phyloP scores from a whole-genome alignment of 2,329 filamentous ascomycete species.

The Talaromyces islandicus region DNA sequence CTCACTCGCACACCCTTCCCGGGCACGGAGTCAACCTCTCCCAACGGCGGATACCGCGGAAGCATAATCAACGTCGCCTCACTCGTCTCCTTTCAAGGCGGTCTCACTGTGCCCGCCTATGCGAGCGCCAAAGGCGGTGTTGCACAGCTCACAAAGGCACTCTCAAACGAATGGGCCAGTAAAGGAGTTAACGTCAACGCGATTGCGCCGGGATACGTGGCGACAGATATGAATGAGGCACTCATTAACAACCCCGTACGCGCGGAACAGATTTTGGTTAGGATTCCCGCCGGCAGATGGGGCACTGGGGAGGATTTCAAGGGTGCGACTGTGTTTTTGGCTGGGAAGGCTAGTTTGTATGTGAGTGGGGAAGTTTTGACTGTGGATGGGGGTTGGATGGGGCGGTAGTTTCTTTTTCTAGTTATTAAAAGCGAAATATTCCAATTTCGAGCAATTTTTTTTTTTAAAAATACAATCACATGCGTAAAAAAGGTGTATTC shows the following conservation, averaged over 20 bases:
- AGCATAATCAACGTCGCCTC: slow-evolving; percentile 72
- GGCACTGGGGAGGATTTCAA: slow-evolving; percentile 82
- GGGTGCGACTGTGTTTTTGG: slow-evolving; percentile 71
- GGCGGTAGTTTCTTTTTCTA: slow-evolving; percentile 60
- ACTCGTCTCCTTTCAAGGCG: slow-evolving; percentile 72
- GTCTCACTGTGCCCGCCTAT: slow-evolving; percentile 77
- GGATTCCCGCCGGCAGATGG: slow-evolving; percentile 82
- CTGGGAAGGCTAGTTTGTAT: slow-evolving; percentile 68
- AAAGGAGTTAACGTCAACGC: slow-evolving; percentile 79
- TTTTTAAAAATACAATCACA: neutral
- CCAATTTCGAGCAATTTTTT: neutral
- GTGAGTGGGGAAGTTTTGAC: slow-evolving; percentile 75
- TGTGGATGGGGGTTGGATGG: slow-evolving; percentile 93
- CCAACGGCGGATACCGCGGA: slow-evolving; percentile 14
- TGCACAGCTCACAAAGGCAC: slow-evolving; percentile 70
- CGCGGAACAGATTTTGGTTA: slow-evolving; percentile 65
- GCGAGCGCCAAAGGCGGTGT: slow-evolving; percentile 77
- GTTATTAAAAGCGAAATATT: neutral
- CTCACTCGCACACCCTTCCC: slow-evolving; percentile 16
- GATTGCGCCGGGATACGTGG: slow-evolving; percentile 84
- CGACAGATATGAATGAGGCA: slow-evolving; percentile 89
- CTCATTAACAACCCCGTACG: slow-evolving; percentile 66
- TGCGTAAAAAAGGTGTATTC: neutral
- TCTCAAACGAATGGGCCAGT: slow-evolving; percentile 76
- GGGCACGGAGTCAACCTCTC: slow-evolving; percentile 11